Conservation (phyloP, 2,329 filamentous ascomycete species). For the Rutstroemia sp. region DNA sequence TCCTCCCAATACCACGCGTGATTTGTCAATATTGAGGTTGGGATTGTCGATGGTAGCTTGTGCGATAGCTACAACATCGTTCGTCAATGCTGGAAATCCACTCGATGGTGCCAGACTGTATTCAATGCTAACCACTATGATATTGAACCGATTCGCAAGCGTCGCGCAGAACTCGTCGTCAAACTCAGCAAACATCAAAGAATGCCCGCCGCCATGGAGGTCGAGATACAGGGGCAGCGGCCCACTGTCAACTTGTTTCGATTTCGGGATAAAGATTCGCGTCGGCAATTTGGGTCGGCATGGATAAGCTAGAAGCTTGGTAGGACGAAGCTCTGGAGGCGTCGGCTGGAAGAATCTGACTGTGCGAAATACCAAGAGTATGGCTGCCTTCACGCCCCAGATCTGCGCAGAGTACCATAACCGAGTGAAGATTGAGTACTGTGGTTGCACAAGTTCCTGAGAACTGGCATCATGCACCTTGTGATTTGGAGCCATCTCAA, state of each 20-base stretch:
- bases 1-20: slow-evolving; percentile 37
- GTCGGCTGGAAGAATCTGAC: slow-evolving; percentile 3
- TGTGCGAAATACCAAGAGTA: slow-evolving; percentile 5
- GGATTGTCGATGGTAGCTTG: slow-evolving; percentile 36
- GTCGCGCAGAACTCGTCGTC: slow-evolving; percentile 41
- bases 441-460: slow-evolving; percentile 4
- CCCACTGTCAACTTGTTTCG: slow-evolving; percentile 28
- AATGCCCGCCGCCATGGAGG: slow-evolving; percentile 46
- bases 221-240: slow-evolving; percentile 38
- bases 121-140: slow-evolving; percentile 41
- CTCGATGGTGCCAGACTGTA: slow-evolving; percentile 40
- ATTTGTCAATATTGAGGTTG: slow-evolving; percentile 38
- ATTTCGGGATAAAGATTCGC: slow-evolving; percentile 35
- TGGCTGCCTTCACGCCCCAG: slow-evolving; percentile 10
- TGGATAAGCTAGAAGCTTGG: slow-evolving; percentile 15
- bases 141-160: slow-evolving; percentile 34
- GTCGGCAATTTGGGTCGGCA: slow-evolving; percentile 22
- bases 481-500: not conserved
- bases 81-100: slow-evolving; percentile 37
- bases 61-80: slow-evolving; percentile 40
- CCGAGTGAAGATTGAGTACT: slow-evolving; percentile 7
- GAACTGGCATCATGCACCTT: not conserved
- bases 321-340: slow-evolving; percentile 7
- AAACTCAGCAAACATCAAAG: slow-evolving; percentile 35
- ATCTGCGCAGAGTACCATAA: slow-evolving; percentile 11